Evolutionary conservation across 495 filamentous ascomycete genomes (phyloP).

Genomic region (Thozetella sp.): DNA sequence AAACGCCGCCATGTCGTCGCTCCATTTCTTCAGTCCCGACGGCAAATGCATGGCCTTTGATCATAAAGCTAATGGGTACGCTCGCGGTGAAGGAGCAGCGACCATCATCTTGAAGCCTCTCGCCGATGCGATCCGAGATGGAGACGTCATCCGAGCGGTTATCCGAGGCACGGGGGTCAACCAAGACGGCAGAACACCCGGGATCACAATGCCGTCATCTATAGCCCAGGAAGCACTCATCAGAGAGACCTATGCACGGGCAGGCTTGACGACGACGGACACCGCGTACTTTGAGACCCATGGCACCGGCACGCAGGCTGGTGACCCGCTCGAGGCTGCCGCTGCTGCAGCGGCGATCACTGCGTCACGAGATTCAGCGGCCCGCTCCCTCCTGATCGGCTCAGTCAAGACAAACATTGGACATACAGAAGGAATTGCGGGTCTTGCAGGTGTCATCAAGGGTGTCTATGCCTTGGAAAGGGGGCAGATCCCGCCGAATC

Average conservation of each 20-base stretch:
- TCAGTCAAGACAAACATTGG: constrained; percentile 45
- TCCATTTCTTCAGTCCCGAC: constrained; percentile 17
- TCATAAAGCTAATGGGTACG: constrained; percentile 64
- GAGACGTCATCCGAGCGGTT: constrained; percentile 61
- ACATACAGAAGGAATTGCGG: constrained; percentile 39
- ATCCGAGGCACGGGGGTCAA: constrained; percentile 61
- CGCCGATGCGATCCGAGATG: constrained; percentile 51
- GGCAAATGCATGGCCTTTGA: constrained; percentile 46
- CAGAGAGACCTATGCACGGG: constrained; percentile 42
- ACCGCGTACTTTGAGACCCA: constrained; percentile 53
- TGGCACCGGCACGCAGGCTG: constrained; percentile 58
- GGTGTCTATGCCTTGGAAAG: constrained; percentile 37
- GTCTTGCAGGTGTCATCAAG: constrained; percentile 50
- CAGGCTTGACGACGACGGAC: constrained; percentile 40
- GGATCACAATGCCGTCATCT: constrained; percentile 45
- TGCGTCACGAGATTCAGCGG: constrained; percentile 22
- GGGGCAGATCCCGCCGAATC: constrained; percentile 41
- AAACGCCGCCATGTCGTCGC: constrained; percentile 33
- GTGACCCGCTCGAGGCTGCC: constrained; percentile 57
- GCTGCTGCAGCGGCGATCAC: constrained; percentile 46
- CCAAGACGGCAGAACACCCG: constrained; percentile 53
- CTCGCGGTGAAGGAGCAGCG: constrained; percentile 57
- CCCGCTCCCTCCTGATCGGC: constrained; percentile 34
- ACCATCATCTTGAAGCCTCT: constrained; percentile 62
- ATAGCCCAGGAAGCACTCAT: constrained; percentile 56